Evolutionary conservation across 768 basidiomycete species (phyloP).

Genomic region (Auriculariales sp.): DNA sequence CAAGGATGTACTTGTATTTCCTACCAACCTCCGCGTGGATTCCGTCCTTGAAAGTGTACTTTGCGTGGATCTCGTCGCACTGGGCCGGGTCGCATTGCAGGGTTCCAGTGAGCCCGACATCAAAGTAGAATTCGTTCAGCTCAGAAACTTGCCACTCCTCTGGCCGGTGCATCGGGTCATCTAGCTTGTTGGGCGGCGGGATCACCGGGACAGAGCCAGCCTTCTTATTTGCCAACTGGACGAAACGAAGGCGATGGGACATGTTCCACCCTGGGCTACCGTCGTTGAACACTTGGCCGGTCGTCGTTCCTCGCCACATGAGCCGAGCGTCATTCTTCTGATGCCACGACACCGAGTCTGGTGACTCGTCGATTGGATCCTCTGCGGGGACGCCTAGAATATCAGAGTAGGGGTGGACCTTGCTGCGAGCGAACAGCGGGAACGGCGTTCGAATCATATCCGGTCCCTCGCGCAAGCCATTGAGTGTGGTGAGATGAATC

Average conservation of each 20-base stretch:
- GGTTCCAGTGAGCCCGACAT: conserved; percentile 38
- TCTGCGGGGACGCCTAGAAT: conserved; percentile 20
- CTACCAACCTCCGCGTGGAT: conserved; percentile 34
- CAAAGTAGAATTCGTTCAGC: conserved; percentile 42
- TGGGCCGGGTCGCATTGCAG: conserved; percentile 22
- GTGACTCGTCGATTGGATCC: conserved; percentile 12
- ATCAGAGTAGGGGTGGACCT: conserved; percentile 37
- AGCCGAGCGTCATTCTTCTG: conserved; percentile 45
- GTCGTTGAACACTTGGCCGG: conserved; percentile 36
- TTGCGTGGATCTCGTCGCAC: conserved; percentile 28
- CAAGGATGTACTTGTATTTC: conserved; percentile 45
- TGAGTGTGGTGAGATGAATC: conserved; percentile 32
- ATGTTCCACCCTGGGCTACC: conserved; percentile 31
- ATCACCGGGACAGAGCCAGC: conserved; percentile 27
- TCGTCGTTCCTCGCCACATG: conserved; percentile 63
- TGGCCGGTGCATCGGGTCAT: conserved; percentile 21
- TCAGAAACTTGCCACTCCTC: conserved; percentile 7
- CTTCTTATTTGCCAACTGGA: conserved; percentile 27
- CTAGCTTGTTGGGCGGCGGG: conserved; percentile 13
- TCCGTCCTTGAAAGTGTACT: conserved; percentile 34
- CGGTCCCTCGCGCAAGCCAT: too few relatives aligned
- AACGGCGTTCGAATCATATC: conserved; percentile 27
- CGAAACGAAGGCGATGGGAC: conserved; percentile 35
- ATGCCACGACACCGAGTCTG: conserved; percentile 51
- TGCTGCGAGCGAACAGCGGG: conserved; percentile 39